Evolutionary conservation across 1,284 basidiomycete genomes (phyloP).

Genomic region (Apiotrichum siamense): DNA sequence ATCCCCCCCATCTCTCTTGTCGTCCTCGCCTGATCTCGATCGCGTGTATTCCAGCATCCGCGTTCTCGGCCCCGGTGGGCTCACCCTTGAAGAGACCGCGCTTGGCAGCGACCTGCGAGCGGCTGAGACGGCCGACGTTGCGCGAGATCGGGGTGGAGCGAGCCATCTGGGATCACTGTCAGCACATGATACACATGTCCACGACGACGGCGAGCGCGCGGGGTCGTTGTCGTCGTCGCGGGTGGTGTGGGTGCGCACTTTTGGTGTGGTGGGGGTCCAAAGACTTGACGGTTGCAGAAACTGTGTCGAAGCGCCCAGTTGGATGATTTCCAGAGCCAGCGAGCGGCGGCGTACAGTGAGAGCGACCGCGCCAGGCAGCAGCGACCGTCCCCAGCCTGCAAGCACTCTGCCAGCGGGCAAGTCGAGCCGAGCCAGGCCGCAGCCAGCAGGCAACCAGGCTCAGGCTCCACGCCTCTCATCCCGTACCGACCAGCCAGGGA

Average conservation of each 20-base stretch:
- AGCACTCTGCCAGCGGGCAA: too few relatives aligned
- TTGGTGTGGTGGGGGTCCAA: conserved; percentile 5
- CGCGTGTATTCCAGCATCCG: neutral
- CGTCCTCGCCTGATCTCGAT: neutral
- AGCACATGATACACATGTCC: too few relatives aligned
- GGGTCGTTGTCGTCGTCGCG: conserved; percentile 2
- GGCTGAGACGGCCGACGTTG: conserved; percentile 75
- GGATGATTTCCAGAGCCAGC: neutral
- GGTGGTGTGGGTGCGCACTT: conserved; percentile 11
- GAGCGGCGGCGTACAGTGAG: neutral
- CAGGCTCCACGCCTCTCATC: too few relatives aligned
- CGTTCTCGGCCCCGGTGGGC: conserved; percentile 12
- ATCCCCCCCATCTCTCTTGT: neutral
- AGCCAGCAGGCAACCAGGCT: too few relatives aligned
- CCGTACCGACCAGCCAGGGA: too few relatives aligned
- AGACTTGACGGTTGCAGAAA: conserved; percentile 18
- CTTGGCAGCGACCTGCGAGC: conserved; percentile 71
- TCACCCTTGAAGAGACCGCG: conserved; percentile 60
- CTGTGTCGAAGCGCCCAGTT: neutral
- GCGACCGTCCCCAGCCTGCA: too few relatives aligned
- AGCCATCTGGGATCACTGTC: conserved; percentile 62
- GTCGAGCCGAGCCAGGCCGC: too few relatives aligned
- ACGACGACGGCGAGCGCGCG: neutral
- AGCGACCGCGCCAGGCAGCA: neutral
- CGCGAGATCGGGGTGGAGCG: conserved; percentile 81